Evolutionary conservation across 257 asterid genomes (phyloP).

Genomic region (Lithospermum erythrorhizon): DNA sequence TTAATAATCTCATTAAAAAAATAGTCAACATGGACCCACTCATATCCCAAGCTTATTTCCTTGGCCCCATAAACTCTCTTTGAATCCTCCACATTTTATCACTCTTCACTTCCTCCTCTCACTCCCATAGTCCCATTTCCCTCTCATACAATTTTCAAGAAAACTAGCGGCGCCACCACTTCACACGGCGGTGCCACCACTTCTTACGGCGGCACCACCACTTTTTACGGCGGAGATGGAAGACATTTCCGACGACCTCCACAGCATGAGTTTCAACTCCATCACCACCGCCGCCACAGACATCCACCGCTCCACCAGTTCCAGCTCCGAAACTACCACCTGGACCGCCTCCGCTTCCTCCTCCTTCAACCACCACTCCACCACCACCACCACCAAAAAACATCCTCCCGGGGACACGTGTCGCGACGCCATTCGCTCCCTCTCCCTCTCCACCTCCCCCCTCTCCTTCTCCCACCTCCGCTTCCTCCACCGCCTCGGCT

Average conservation of each 20-base stretch:
- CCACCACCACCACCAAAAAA: conserved; percentile 20
- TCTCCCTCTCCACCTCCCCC: conserved; percentile 11
- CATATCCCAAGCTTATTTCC: conserved; percentile 17
- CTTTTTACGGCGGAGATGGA: conserved; percentile 33
- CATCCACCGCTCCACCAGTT: conserved; percentile 81
- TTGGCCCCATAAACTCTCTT: conserved; percentile 25
- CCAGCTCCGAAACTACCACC: conserved; percentile 70
- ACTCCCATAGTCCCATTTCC: too few species aligned
- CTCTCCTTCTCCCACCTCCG: conserved; percentile 70
- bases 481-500: conserved; percentile 80
- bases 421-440: conserved; percentile 62
- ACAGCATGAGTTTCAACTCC: conserved; percentile 91
- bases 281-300: conserved; percentile 32
- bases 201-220: conserved; percentile 7
- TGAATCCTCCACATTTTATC: conserved; percentile 3
- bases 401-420: conserved; percentile 49
- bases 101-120: background rate
- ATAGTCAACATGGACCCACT: background rate
- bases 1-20: too few species aligned
- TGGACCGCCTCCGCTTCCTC: conserved; percentile 58
- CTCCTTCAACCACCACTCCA: conserved; percentile 28
- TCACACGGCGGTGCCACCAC: too few species aligned
- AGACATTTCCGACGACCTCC: conserved; percentile 73
- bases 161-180: too few species aligned
- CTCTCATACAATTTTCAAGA: too few species aligned